Percentiles rank a stretch among this genome's conserved stretches.
Evolutionary conservation across 305 asterid genomes (phyloP).

Genomic region (Fraxinus greggii): DNA sequence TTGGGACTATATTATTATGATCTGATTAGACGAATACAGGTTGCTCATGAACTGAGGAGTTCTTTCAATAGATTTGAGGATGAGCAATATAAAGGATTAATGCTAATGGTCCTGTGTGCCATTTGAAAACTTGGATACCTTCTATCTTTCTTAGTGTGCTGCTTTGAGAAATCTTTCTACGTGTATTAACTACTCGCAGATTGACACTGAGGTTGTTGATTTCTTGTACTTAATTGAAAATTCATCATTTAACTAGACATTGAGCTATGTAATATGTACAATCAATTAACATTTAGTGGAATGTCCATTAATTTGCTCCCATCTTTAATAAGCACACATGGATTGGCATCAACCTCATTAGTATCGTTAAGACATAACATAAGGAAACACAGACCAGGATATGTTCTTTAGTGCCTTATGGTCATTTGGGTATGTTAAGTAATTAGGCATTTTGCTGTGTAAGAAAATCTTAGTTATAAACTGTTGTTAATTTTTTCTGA

Average conservation of each 20-base stretch:
- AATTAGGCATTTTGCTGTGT: background rate
- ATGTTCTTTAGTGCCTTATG: background rate
- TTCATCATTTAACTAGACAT: background rate
- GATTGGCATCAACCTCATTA: background rate
- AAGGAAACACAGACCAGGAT: background rate
- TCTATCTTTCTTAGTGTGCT: background rate
- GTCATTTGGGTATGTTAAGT: background rate
- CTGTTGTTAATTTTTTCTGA: slow-evolving; percentile 7
- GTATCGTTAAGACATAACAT: background rate
- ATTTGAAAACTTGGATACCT: background rate
- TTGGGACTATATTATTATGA: background rate
- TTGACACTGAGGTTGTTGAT: background rate
- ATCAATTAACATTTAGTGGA: background rate
- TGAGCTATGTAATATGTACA: background rate
- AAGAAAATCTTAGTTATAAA: background rate
- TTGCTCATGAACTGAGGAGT: background rate
- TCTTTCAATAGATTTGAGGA: background rate
- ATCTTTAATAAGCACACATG: background rate
- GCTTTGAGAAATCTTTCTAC: background rate
- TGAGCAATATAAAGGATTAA: background rate
- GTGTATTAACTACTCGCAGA: background rate
- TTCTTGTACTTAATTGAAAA: background rate
- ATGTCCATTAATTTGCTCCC: background rate
- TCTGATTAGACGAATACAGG: background rate
- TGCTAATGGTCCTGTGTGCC: background rate